Percentiles rank a stretch among this genome's conserved stretches.
phyloP scores from a whole-genome alignment of 805 yeast genomes.

The Wickerhamomyces chaumierensis region DNA sequence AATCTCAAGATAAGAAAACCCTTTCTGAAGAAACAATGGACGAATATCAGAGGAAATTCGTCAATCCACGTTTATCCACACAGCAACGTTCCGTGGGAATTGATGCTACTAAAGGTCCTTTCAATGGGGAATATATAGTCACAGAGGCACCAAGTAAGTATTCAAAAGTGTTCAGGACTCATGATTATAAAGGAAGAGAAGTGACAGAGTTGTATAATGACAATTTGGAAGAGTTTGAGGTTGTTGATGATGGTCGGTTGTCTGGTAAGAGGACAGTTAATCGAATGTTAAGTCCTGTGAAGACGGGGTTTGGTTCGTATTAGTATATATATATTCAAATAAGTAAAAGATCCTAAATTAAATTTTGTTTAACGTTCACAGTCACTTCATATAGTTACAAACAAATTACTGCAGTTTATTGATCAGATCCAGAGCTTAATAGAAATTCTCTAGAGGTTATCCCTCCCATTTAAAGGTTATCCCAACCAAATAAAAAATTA shows the following conservation, averaged over 20 bases:
- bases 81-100: constrained; percentile 47
- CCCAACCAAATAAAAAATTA: constrained; percentile 47
- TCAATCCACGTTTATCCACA: constrained; percentile 43
- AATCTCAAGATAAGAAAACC: constrained; percentile 47
- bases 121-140: constrained; percentile 13
- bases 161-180: constrained; percentile 37
- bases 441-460: too few relatives aligned
- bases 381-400: too few relatives aligned
- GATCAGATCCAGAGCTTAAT: too few relatives aligned
- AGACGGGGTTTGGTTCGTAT: constrained; percentile 6
- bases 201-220: neutral
- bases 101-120: constrained; percentile 37
- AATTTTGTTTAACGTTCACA: too few relatives aligned
- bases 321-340: too few relatives aligned
- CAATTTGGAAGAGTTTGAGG: neutral
- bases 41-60: constrained; percentile 54
- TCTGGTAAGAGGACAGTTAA: constrained; percentile 4
- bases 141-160: constrained; percentile 22
- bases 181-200: constrained; percentile 25
- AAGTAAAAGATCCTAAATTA: too few relatives aligned
- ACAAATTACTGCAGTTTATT: too few relatives aligned
- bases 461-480: constrained; percentile 23
- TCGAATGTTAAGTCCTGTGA: constrained; percentile 21
- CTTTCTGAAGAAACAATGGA: constrained; percentile 47
- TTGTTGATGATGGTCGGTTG: neutral